A percentile compares a stretch with the other conserved stretches of the same genome.
phyloP scores from a whole-genome alignment of 192 early-diverging fungal genomes.

The Thoreauomyces humboldtii region DNA sequence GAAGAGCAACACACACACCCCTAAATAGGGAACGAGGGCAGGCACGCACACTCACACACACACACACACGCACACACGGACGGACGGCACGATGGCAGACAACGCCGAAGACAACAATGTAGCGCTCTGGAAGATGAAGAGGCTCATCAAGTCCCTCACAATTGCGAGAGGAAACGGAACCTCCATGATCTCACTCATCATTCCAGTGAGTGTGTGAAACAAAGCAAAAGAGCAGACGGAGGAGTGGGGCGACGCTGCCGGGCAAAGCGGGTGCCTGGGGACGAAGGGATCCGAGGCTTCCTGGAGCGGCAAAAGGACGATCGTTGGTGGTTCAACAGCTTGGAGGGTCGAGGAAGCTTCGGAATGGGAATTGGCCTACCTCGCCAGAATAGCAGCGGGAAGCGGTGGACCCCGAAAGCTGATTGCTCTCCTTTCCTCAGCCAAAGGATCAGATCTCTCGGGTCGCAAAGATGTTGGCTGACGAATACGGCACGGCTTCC shows the following conservation, averaged over 20 bases:
- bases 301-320: no score
- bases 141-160: constrained; percentile 94
- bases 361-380: no score
- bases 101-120: constrained; percentile 78
- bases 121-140: constrained; percentile 98
- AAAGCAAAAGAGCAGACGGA: not conserved
- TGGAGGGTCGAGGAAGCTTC: no score
- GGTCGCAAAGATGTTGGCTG: constrained; percentile 89
- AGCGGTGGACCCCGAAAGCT: no score
- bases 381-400: no score
- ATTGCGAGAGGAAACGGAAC: constrained; percentile 97
- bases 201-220: constrained; percentile 59
- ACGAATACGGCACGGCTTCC: constrained; percentile 98
- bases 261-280: no score
- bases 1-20: no score
- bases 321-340: no score
- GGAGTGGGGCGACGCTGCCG: not conserved
- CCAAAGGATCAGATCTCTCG: constrained; percentile 91
- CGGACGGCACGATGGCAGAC: constrained; percentile 13
- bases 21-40: no score
- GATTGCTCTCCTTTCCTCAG: constrained; percentile 14
- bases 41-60: no score
- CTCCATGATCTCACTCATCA: constrained; percentile 98
- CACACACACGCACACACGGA: no score
- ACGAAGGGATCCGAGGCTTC: no score